phyloP scores from a whole-genome alignment of 345 rosid species.

The Hirschfeldia incana region DNA sequence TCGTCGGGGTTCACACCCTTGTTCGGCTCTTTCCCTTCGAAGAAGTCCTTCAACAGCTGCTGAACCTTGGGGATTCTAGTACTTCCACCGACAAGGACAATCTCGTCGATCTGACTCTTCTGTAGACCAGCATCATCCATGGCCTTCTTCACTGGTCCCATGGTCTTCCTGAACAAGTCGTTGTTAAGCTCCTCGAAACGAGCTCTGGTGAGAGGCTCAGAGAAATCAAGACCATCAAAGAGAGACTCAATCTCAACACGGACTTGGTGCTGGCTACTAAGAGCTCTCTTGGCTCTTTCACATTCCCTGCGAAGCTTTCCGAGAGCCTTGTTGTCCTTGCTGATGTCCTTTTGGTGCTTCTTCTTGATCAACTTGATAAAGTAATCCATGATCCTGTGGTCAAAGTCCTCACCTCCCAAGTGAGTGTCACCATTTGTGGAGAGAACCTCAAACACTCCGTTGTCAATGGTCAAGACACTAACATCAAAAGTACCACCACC shows the following conservation, averaged over 20 bases:
- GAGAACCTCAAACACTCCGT: conserved; percentile 97
- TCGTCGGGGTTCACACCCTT: conserved; percentile 99
- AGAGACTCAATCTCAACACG: conserved; percentile 98
- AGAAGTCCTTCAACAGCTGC: conserved; percentile 91
- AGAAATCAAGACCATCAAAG: conserved; percentile 85
- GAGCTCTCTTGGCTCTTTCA: conserved; percentile 99
- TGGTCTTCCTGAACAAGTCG: conserved; percentile 94
- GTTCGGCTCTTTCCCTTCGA: conserved; percentile 97
- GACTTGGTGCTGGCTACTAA: conserved; percentile 99
- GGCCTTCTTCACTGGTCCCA: conserved; percentile 99
- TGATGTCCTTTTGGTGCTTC: conserved; percentile 96
- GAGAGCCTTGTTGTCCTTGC: conserved; percentile 92
- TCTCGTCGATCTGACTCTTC: conserved; percentile 92
- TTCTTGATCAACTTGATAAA: conserved; percentile 97
- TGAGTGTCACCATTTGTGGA: conserved; percentile 98
- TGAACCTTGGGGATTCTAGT: conserved; percentile 99
- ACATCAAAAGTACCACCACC: conserved; percentile 99
- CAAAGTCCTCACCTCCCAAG: conserved; percentile 99
- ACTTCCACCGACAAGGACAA: conserved; percentile 98
- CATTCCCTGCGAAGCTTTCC: conserved; percentile 92
- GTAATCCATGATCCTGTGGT: conserved; percentile 96
- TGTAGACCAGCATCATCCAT: conserved; percentile 95
- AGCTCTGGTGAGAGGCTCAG: conserved; percentile 98
- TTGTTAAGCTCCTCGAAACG: conserved; percentile 97
- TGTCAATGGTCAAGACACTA: conserved; percentile 90